Evolutionary conservation across 345 rosid genomes (phyloP).

Genomic region (Mallotus nudiflorus): DNA sequence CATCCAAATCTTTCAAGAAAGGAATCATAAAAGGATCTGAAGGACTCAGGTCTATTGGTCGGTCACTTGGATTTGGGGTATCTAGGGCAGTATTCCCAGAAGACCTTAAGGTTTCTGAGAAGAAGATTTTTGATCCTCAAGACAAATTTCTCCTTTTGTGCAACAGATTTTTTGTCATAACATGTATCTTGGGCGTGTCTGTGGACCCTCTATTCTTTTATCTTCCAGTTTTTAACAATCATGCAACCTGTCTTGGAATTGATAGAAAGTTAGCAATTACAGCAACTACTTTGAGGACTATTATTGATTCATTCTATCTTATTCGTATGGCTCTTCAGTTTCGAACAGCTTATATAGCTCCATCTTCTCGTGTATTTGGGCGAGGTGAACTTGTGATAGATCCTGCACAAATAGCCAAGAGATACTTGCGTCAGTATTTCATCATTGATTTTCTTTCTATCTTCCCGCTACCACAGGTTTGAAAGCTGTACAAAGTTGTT

Average conservation of each 20-base stretch:
- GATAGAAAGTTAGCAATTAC: slow-evolving; percentile 69
- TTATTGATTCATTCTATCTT: slow-evolving; percentile 80
- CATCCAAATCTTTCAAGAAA: slow-evolving; percentile 70
- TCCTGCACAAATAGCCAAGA: slow-evolving; percentile 83
- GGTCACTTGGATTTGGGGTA: slow-evolving; percentile 88
- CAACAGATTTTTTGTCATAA: slow-evolving; percentile 71
- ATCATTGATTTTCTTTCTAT: slow-evolving; percentile 82
- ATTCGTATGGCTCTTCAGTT: slow-evolving; percentile 87
- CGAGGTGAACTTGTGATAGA: slow-evolving; percentile 97
- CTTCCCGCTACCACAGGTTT: slow-evolving; percentile 93
- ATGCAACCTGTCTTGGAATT: slow-evolving; percentile 57
- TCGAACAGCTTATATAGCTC: slow-evolving; percentile 95
- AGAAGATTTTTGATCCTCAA: slow-evolving; percentile 89
- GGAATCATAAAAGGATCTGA: slow-evolving; percentile 83
- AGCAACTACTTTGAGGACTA: slow-evolving; percentile 77
- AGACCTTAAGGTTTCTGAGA: slow-evolving; percentile 87
- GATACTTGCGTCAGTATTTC: slow-evolving; percentile 74
- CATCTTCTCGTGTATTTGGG: slow-evolving; percentile 95
- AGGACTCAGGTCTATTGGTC: slow-evolving; percentile 91
- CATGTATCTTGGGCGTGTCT: slow-evolving; percentile 82
- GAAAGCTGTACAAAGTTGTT: slow-evolving; percentile 1
- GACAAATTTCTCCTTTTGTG: slow-evolving; percentile 79
- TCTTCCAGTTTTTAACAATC: slow-evolving; percentile 73
- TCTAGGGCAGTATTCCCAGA: slow-evolving; percentile 92
- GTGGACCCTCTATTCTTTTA: slow-evolving; percentile 90